Evolutionary conservation across 2,329 filamentous ascomycete genomes (phyloP).

Genomic region (Aspergillus sp.): DNA sequence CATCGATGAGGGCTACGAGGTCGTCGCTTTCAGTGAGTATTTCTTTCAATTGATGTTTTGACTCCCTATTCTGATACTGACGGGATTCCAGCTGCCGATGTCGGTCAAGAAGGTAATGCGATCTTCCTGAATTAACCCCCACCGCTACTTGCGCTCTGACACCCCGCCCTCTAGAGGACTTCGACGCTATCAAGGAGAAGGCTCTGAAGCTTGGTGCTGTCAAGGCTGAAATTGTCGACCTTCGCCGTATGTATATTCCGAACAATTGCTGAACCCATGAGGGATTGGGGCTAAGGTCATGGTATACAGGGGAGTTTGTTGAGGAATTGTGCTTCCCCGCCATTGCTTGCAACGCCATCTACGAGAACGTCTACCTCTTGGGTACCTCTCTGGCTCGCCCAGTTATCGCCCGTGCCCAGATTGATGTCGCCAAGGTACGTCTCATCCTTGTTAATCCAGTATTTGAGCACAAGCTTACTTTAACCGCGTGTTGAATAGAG

Average conservation of each 20-base stretch:
- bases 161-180: slow-evolving; percentile 58
- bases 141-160: slow-evolving; percentile 9
- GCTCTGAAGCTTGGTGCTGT: slow-evolving; percentile 67
- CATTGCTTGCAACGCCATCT: slow-evolving; percentile 62
- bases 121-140: slow-evolving; percentile 9
- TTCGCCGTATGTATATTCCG: slow-evolving; percentile 48
- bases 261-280: neutral
- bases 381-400: slow-evolving; percentile 49
- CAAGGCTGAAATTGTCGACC: slow-evolving; percentile 63
- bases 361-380: slow-evolving; percentile 66
- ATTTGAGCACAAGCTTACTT: neutral
- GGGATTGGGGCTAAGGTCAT: neutral
- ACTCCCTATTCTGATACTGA: slow-evolving; percentile 13
- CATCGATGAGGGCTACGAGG: slow-evolving; percentile 55
- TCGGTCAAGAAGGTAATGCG: slow-evolving; percentile 62
- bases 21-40: slow-evolving; percentile 59
- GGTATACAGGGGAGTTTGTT: slow-evolving; percentile 61
- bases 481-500: slow-evolving; percentile 24
- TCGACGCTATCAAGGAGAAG: slow-evolving; percentile 70
- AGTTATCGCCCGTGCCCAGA: slow-evolving; percentile 50
- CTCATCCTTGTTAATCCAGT: neutral
- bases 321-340: slow-evolving; percentile 79
- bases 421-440: slow-evolving; percentile 27
- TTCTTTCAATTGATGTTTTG: neutral
- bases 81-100: slow-evolving; percentile 56